Evolutionary conservation across 2,329 filamentous ascomycete species (phyloP), one percentile per base, ranked within the genome.

Genomic region (Ceratocystiopsis brevicomis): DNA sequence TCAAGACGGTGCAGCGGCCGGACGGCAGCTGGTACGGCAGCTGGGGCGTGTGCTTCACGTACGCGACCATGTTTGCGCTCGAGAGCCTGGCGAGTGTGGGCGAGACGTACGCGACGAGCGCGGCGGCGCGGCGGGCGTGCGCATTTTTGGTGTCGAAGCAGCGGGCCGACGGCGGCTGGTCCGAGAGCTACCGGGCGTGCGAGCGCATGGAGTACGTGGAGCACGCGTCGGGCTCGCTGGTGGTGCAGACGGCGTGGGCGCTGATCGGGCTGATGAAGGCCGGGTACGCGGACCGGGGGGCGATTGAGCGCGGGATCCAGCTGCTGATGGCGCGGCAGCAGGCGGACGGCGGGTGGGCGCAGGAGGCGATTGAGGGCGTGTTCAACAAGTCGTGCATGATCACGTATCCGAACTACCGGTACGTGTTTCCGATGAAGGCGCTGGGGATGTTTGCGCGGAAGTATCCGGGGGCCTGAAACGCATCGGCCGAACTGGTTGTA

Each of bases 321-420:
- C 66, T 98, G 53, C 72, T 98, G 49, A 88, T 95, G 78, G 63
- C 70, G 30, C 73, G 88, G 40, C 90, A 98, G 64, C 78, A 85
- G 59, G 57, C 67, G 3, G 94, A 94, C 55, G 90, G 90, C 33
- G 87, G 95, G 63, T 98, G 90, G 90, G 58, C 82, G 51, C 87
- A 95, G 57, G 90, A 96, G 60, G 79, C 81, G 1, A 96, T 98
- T 53, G 90, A 98, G 59, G 90, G 90, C 2, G 90, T 98, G 12
- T 98, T 98, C 63, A 98, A 98, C 63, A 94, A 95, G 67, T 90
- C 79, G 54, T 96, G 88, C 68, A 96, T 95, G 85, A 98, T 98
- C 51, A 90, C 85, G 1, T 98, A 98, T 56, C 88, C 88, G 38
- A 98, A 98, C 67, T 98, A 98, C 68, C 98, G 96, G 66, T 90